Conservation (phyloP, 164 flowering plant genomes). For the Malania oleifera region DNA sequence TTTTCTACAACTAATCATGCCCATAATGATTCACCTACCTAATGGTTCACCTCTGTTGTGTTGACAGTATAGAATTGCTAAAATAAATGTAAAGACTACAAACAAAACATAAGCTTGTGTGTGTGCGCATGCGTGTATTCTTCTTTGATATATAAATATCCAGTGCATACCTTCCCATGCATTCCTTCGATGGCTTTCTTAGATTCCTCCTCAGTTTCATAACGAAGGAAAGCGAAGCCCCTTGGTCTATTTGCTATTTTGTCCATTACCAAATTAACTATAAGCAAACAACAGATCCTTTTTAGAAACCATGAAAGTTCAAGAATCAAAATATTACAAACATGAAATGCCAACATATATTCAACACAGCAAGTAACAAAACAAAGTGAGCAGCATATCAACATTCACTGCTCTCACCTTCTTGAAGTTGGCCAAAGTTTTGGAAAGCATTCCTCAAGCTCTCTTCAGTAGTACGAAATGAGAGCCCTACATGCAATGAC, state of each 20-base stretch:
- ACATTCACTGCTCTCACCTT: constrained; percentile 37
- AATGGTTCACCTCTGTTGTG: too few species aligned
- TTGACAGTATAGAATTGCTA: too few species aligned
- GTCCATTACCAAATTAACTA: constrained; percentile 93
- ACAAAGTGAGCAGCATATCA: background rate
- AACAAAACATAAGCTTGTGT: too few species aligned
- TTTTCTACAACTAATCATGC: too few species aligned
- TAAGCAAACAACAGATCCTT: constrained; percentile 4
- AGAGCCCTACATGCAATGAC: constrained; percentile 54
- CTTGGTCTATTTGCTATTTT: constrained; percentile 86
- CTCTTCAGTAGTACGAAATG: constrained; percentile 87
- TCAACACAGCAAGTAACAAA: background rate
- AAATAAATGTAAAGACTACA: too few species aligned
- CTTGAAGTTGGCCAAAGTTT: constrained; percentile 68
- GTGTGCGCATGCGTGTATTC: too few species aligned
- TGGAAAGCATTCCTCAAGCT: constrained; percentile 69
- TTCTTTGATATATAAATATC: too few species aligned
- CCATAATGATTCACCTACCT: too few species aligned
- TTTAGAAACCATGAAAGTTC: background rate
- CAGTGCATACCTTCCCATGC: constrained; percentile 79
- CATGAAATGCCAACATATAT: too few species aligned
- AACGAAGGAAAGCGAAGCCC: constrained; percentile 88
- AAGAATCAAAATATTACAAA: background rate
- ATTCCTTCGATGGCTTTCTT: constrained; percentile 84
- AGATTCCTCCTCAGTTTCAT: constrained; percentile 79